phyloP scores from a whole-genome alignment of 768 basidiomycete genomes.

The Phylloporus sp. region DNA sequence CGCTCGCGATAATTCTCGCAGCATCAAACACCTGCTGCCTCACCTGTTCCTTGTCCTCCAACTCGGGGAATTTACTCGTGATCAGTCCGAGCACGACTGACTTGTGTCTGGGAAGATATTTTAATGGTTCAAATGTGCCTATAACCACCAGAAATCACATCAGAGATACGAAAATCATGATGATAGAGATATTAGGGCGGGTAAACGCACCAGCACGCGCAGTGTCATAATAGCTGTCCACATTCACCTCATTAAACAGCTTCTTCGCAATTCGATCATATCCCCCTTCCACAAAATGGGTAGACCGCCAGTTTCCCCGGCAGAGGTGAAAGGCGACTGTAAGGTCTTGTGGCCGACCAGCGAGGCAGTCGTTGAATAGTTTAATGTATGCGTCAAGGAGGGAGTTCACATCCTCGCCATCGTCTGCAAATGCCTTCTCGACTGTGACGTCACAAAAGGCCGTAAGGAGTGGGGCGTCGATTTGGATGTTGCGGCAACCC shows the following conservation, averaged over 20 bases:
- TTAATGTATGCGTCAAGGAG: conserved; percentile 58
- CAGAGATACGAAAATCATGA: neutral
- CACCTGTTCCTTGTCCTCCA: conserved; percentile 26
- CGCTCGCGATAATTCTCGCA: conserved; percentile 40
- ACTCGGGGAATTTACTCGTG: conserved; percentile 36
- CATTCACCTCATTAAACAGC: conserved; percentile 42
- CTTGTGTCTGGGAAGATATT: conserved; percentile 34
- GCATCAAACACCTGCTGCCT: conserved; percentile 40
- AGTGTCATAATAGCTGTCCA: conserved; percentile 45
- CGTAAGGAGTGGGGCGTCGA: conserved; percentile 45
- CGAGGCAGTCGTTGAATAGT: conserved; percentile 37
- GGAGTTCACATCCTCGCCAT: conserved; percentile 56
- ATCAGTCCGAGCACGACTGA: conserved; percentile 41
- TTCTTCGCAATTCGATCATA: conserved; percentile 43
- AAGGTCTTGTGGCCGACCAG: conserved; percentile 37
- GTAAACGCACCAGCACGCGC: conserved; percentile 37
- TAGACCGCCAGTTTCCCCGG: conserved; percentile 32
- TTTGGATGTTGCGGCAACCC: conserved; percentile 38
- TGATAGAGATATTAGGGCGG: neutral
- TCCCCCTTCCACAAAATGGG: conserved; percentile 44
- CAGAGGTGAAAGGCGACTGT: conserved; percentile 42
- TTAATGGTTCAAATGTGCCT: conserved; percentile 34
- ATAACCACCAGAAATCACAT: neutral
- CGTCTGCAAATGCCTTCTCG: conserved; percentile 53
- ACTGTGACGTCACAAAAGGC: conserved; percentile 66